Evolutionary conservation across 345 rosid genomes (phyloP).

Genomic region (Sisymbrium irio): DNA sequence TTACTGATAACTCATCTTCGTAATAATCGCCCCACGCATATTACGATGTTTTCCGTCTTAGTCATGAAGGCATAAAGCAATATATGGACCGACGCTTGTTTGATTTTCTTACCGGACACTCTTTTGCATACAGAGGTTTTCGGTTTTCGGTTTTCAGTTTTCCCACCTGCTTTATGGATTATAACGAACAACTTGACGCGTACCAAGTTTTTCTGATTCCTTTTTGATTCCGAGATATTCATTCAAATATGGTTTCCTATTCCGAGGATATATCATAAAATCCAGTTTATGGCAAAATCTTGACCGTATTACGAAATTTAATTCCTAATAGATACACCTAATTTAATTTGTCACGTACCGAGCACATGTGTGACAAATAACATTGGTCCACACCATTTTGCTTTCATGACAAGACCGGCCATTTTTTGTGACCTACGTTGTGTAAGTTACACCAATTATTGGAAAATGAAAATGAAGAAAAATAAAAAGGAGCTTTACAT

Average conservation of each 20-base stretch:
- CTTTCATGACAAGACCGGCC: conserved; percentile 22
- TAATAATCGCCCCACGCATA: conserved; percentile 24
- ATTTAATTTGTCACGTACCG: conserved; percentile 16
- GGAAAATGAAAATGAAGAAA: not conserved
- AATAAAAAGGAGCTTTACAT: not conserved
- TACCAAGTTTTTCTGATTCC: not conserved
- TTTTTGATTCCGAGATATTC: not conserved
- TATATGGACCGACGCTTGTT: conserved; percentile 6
- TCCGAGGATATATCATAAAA: not conserved
- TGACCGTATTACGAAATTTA: not conserved
- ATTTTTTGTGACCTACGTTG: conserved; percentile 10
- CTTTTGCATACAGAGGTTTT: not conserved
- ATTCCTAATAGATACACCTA: not conserved
- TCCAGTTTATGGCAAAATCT: not conserved
- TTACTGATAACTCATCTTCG: conserved; percentile 25
- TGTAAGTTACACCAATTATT: conserved; percentile 18
- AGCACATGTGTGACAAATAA: conserved; percentile 7
- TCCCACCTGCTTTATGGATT: not conserved
- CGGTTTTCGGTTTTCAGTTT: too few species aligned
- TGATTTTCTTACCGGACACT: conserved; percentile 2
- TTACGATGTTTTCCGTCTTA: not conserved
- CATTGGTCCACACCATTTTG: conserved; percentile 22
- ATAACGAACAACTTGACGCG: not conserved
- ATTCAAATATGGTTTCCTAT: not conserved
- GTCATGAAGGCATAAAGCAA: not conserved